Percentiles rank a stretch among this genome's conserved stretches.
These are phyloP conservation scores for Cryptosporidium ryanae DNA, from an alignment of 169 alveolate genomes.

Conservation along the genomic window DNA sequence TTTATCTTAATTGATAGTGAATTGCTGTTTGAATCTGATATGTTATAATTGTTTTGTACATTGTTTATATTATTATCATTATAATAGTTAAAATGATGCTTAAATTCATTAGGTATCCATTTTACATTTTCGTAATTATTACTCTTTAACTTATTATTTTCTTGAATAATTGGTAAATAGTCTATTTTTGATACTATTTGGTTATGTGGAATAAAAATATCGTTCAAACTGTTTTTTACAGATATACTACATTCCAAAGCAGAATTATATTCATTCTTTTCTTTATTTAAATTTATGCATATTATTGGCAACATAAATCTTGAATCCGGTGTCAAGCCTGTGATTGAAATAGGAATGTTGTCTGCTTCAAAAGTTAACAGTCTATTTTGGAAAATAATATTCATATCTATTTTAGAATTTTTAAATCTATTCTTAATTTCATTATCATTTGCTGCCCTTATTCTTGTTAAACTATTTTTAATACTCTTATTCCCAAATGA, in stretches of 20 bases:
- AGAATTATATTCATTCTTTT: neutral
- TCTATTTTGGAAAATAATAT: constrained; percentile 39
- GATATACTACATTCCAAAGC: constrained; percentile 8
- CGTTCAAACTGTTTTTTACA: constrained; percentile 7
- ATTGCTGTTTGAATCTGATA: too few species aligned
- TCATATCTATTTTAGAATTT: neutral
- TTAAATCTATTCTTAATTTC: neutral
- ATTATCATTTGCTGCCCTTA: constrained; percentile 18
- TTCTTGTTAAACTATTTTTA: constrained; percentile 24
- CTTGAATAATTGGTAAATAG: constrained; percentile 29
- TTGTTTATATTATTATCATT: neutral
- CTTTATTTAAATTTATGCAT: constrained; percentile 8
- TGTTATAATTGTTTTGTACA: neutral
- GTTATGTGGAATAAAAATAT: constrained; percentile 44
- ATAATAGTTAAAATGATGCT: constrained; percentile 8
- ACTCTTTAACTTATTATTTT: neutral
- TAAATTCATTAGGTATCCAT: constrained; percentile 61
- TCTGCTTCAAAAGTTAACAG: constrained; percentile 19
- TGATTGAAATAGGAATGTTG: constrained; percentile 21
- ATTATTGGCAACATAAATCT: constrained; percentile 51
- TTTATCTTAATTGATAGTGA: too few species aligned
- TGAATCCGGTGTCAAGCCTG: constrained; percentile 47
- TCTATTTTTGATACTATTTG: constrained; percentile 40
- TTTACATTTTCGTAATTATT: constrained; percentile 16
- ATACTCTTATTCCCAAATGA: constrained; percentile 39